Conservation (phyloP, 495 filamentous ascomycete genomes). For the Penicillium coprophilum region DNA sequence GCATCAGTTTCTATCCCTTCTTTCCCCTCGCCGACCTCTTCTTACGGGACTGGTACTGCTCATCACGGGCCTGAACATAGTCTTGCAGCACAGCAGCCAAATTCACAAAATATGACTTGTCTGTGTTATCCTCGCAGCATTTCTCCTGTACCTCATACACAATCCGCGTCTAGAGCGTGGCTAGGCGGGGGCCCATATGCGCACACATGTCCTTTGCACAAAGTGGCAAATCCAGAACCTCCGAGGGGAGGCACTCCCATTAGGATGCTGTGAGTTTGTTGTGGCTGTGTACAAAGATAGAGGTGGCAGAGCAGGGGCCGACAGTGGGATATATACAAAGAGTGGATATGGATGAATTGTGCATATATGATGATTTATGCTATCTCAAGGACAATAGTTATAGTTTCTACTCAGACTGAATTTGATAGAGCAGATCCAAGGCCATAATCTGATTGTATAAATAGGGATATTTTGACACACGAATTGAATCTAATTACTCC, state of each 20-base stretch:
- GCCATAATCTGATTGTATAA: background rate
- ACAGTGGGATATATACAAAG: background rate
- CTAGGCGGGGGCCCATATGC: background rate
- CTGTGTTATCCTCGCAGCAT: slow-evolving; percentile 8
- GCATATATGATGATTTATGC: background rate
- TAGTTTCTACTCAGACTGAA: background rate
- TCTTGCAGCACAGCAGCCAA: background rate
- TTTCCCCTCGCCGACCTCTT: background rate
- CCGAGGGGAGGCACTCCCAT: background rate
- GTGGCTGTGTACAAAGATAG: background rate
- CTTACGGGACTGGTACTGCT: background rate
- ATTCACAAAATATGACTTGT: background rate
- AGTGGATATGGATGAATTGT: background rate
- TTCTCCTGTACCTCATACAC: background rate
- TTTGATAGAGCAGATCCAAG: too few relatives aligned
- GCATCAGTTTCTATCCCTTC: background rate
- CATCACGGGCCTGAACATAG: background rate
- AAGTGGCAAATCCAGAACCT: background rate
- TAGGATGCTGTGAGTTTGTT: slow-evolving; percentile 5
- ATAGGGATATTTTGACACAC: background rate
- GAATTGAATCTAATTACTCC: background rate
- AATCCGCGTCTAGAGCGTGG: slow-evolving; percentile 1
- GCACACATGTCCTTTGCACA: slow-evolving; percentile 7
- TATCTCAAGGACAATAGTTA: background rate
- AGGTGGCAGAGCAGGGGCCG: background rate